A percentile compares a stretch with the other conserved stretches of the same genome.
These are phyloP conservation scores for Tylopilus felleus DNA, from an alignment of 768 basidiomycete species.

Conservation along the genomic window DNA sequence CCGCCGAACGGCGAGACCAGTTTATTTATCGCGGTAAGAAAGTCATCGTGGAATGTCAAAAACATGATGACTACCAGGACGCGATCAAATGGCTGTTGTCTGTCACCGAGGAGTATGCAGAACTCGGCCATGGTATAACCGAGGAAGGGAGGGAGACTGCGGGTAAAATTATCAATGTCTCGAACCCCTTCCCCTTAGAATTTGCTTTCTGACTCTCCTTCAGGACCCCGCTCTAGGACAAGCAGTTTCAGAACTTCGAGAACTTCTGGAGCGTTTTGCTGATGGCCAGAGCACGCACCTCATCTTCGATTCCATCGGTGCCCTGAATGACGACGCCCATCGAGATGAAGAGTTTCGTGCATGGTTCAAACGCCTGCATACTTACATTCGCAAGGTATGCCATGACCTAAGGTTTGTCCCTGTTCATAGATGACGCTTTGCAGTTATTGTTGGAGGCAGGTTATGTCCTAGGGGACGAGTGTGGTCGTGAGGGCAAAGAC, in stretches of 20 bases:
- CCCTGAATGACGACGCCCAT: constrained; percentile 68
- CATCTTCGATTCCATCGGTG: constrained; percentile 67
- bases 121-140: constrained; percentile 43
- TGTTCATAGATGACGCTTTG: not conserved
- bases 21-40: constrained; percentile 95
- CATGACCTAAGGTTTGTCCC: not conserved
- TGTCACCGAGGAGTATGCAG: constrained; percentile 59
- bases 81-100: constrained; percentile 71
- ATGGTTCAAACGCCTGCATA: constrained; percentile 67
- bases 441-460: constrained; percentile 77
- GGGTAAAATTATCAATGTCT: constrained; percentile 13
- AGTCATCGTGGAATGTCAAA: constrained; percentile 89
- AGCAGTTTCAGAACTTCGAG: constrained; percentile 63
- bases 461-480: constrained; percentile 79
- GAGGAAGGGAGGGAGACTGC: constrained; percentile 31
- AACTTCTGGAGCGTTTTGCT: constrained; percentile 89
- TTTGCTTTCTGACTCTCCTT: constrained; percentile 14
- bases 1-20: constrained; percentile 84
- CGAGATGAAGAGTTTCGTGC: constrained; percentile 69
- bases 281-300: constrained; percentile 63
- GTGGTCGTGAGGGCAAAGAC: constrained; percentile 56
- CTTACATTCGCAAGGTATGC: constrained; percentile 62
- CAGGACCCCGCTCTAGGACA: constrained; percentile 56
- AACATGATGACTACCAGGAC: constrained; percentile 86
- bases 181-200: not conserved